Evolutionary conservation across 2,329 filamentous ascomycete species (phyloP).

Genomic region (Pseudocercospora fuligena): DNA sequence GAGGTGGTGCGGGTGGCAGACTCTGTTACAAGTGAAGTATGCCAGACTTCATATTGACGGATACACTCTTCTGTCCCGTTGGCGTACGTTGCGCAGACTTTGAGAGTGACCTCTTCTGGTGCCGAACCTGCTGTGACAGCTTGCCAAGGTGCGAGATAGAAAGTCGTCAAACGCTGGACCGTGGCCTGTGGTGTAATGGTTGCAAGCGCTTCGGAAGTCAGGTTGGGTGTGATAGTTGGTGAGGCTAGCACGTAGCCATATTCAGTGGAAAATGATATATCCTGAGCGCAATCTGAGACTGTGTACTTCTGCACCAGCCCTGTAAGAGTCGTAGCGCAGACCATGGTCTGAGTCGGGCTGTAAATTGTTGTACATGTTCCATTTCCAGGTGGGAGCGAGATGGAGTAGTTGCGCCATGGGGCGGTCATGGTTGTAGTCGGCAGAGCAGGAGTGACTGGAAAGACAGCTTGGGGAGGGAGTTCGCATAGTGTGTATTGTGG

Average conservation of each 20-base stretch:
- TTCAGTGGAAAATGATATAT: constrained; percentile 53
- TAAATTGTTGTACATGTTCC: constrained; percentile 49
- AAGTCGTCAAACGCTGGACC: constrained; percentile 48
- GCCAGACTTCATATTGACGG: constrained; percentile 50
- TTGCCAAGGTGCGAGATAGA: constrained; percentile 52
- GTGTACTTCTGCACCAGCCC: constrained; percentile 48
- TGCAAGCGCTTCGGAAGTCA: constrained; percentile 12
- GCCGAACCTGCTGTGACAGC: constrained; percentile 45
- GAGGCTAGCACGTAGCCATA: constrained; percentile 49
- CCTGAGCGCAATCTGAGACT: constrained; percentile 49
- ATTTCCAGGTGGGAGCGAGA: constrained; percentile 39
- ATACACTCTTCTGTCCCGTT: constrained; percentile 47
- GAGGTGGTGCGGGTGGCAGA: constrained; percentile 43
- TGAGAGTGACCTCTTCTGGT: constrained; percentile 48
- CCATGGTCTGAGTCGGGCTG: constrained; percentile 46
- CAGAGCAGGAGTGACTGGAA: constrained; percentile 38
- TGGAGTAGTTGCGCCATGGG: constrained; percentile 46
- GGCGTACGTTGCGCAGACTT: constrained; percentile 46
- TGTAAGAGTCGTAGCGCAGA: constrained; percentile 51
- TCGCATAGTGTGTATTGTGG: constrained; percentile 51
- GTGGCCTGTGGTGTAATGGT: constrained; percentile 44
- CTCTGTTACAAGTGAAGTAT: constrained; percentile 45
- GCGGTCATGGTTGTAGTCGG: constrained; percentile 38
- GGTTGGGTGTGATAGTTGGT: constrained; percentile 36
- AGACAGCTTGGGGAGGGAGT: constrained; percentile 44